Base-by-base conservation (phyloP, 2,329 filamentous ascomycete species). In the Colletotrichum higginsianum region DNA sequence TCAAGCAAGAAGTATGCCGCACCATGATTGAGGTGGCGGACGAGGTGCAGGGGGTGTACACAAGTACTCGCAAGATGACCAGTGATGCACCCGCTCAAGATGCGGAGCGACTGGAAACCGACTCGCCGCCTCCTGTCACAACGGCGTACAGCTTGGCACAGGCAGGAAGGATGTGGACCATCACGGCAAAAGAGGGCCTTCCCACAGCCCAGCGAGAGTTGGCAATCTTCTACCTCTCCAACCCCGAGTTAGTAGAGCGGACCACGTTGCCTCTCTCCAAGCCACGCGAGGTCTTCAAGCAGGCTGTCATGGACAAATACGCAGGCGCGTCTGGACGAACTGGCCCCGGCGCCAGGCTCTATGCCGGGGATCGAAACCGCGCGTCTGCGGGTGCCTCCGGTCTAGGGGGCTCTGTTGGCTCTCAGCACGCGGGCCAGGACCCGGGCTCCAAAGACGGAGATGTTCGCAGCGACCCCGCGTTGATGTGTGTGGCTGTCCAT, bases 401-500 rank as follows among this genome's bases (percentile, higher is more conserved):
- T 72, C 72, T 49, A 15, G 71, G 42, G 9, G 67, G 52, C 18
- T 73, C 61, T 69, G 76, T 21, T 61, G 79, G 79, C 21, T 75
- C 77, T 49, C 76, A 78, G 23, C 80, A 79, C 38, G 47, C 69
- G 42, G 77, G 75, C 21, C 78, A 78, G 4, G 76, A 75, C 40
- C 66, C 76, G 1, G 77, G 76, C 47, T 80, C 80, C 57, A 82
- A 81, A 63, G 83, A 85, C 58, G 84, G 84, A 21, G 82, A 89
- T 71, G 86, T 89, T 46, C 81, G 94, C 75, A 95, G 92, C 71
- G 94, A 98, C 80, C 94, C 94, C 2, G 92, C 92, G 65, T 91
- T 95, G 52, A 96, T 98, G 93, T 98, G 95, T 77, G 90, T 98
- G 68, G 96, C 96, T 12, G 91, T 97, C 82, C 96, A 98, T 85